A percentile compares a stretch with the other conserved stretches of the same genome.
Evolutionary conservation across 345 rosid genomes (phyloP).

Genomic region (Eucalyptus caleyi): DNA sequence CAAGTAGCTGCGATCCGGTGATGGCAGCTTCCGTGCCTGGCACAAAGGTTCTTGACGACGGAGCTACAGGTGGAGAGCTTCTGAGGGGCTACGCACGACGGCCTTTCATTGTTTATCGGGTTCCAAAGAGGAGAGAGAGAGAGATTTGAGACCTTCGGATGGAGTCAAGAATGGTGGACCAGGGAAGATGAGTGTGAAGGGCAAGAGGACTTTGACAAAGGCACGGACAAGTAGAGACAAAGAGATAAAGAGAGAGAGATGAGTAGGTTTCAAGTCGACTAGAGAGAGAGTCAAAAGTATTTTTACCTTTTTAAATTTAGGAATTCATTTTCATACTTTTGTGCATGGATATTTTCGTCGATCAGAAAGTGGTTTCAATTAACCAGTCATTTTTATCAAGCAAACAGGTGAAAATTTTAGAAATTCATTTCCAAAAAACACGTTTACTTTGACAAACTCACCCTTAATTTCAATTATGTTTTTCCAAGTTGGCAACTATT

Average conservation of each 20-base stretch:
- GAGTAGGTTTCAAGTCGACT: no score
- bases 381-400: neutral
- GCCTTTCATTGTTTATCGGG: neutral
- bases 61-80: neutral
- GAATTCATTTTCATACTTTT: neutral
- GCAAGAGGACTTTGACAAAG: neutral
- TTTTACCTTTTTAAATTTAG: no score
- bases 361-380: neutral
- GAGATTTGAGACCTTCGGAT: neutral
- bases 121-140: no score
- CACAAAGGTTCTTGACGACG: neutral
- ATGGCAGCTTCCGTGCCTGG: no score
- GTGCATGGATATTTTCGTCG: no score
- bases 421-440: neutral
- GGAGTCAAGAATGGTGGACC: neutral
- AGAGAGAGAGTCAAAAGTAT: no score
- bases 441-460: neutral
- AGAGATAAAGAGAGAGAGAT: no score
- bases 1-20: no score
- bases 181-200: neutral
- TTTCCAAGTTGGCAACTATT: neutral
- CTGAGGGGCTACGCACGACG: neutral
- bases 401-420: neutral
- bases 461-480: neutral
- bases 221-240: neutral